Evolutionary conservation across 176 grass and related monocot species (phyloP).

Genomic region (Aegilops longissima): DNA sequence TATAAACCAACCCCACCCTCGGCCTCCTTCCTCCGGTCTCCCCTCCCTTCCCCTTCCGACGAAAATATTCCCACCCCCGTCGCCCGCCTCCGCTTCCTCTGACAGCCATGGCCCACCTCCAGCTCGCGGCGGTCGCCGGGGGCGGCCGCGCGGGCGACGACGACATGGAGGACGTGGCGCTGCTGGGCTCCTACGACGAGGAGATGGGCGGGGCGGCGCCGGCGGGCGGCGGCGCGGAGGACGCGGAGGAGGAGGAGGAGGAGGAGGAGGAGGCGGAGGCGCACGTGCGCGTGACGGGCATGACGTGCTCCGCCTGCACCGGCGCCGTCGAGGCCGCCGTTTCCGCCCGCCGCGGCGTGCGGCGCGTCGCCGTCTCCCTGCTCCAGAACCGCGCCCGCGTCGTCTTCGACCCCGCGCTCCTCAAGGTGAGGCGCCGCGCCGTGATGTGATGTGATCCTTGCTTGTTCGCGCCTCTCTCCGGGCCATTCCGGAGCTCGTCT

Average conservation of each 20-base stretch:
- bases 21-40: neutral
- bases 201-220: constrained; percentile 42
- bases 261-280: constrained; percentile 44
- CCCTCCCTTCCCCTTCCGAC: neutral
- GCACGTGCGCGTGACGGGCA: constrained; percentile 77
- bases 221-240: neutral
- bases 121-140: constrained; percentile 52
- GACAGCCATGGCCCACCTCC: constrained; percentile 50
- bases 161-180: constrained; percentile 82
- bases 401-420: constrained; percentile 70
- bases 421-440: constrained; percentile 50
- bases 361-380: constrained; percentile 74
- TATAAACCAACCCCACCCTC: constrained; percentile 20
- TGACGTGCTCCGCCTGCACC: constrained; percentile 98
- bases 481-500: neutral
- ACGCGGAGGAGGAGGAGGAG: neutral
- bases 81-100: neutral
- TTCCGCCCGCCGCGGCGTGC: constrained; percentile 57
- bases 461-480: neutral
- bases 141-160: constrained; percentile 31
- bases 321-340: constrained; percentile 80
- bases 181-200: constrained; percentile 84
- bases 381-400: constrained; percentile 93
- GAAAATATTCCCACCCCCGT: constrained; percentile 21
- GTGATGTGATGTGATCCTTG: constrained; percentile 2